These are phyloP conservation scores for Dactylellina haptotyla DNA, from an alignment of 2,329 filamentous ascomycete genomes.

Conservation along the genomic window DNA sequence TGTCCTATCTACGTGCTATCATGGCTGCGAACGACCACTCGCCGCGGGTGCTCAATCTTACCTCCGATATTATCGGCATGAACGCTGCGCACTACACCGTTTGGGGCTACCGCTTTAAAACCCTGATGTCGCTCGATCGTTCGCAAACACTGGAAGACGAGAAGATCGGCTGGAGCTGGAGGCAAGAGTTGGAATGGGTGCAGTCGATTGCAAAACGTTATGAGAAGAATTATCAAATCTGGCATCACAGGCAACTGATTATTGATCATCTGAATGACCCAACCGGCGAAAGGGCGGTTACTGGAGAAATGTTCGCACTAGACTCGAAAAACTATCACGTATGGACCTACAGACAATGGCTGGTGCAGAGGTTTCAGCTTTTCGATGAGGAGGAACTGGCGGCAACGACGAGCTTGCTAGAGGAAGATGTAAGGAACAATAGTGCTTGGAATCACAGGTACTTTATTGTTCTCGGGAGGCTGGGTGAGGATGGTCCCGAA, in stretches of 20 bases:
- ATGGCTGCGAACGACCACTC: constrained; percentile 91
- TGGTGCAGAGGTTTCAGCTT: constrained; percentile 72
- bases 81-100: constrained; percentile 99
- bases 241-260: constrained; percentile 77
- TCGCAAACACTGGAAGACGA: constrained; percentile 61
- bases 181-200: constrained; percentile 82
- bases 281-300: constrained; percentile 77
- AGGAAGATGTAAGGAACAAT: constrained; percentile 89
- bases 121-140: constrained; percentile 78
- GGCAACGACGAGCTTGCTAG: constrained; percentile 77
- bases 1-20: constrained; percentile 89
- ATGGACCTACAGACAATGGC: constrained; percentile 85
- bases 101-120: constrained; percentile 81
- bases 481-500: constrained; percentile 65
- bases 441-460: constrained; percentile 98
- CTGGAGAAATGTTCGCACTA: constrained; percentile 79
- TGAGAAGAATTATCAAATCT: constrained; percentile 99
- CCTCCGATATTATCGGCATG: constrained; percentile 87
- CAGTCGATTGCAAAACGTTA: constrained; percentile 83
- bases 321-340: constrained; percentile 99
- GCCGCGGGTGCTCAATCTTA: constrained; percentile 79
- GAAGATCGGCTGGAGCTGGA: constrained; percentile 47
- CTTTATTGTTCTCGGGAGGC: constrained; percentile 77
- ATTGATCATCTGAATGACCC: constrained; percentile 70
- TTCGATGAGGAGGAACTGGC: constrained; percentile 72